A percentile compares a stretch with the other conserved stretches of the same genome.
phyloP scores from a whole-genome alignment of 2,329 filamentous ascomycete species.

The Eurotiales sp. region DNA sequence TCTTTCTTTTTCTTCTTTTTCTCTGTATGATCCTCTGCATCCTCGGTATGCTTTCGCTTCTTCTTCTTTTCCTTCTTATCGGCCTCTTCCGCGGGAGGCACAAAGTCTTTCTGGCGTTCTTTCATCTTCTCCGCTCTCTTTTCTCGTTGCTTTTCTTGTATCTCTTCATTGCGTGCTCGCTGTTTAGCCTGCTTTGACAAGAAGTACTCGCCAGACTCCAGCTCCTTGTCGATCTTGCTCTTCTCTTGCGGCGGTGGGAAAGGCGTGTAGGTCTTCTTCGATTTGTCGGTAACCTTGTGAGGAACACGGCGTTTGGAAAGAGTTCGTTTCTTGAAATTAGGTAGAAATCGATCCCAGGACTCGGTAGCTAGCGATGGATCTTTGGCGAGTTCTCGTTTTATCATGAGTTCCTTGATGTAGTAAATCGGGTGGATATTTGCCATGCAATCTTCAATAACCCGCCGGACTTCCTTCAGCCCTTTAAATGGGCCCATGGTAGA shows the following conservation, averaged over 20 bases:
- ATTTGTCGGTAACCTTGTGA: constrained; percentile 84
- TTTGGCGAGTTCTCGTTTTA: constrained; percentile 86
- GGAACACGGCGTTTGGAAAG: constrained; percentile 80
- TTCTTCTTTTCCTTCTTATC: constrained; percentile 50
- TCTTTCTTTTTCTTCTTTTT: constrained; percentile 53
- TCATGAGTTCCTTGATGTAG: constrained; percentile 94
- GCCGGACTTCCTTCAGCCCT: constrained; percentile 84
- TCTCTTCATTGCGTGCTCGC: constrained; percentile 70
- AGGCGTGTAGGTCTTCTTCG: constrained; percentile 90
- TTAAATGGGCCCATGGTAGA: constrained; percentile 88
- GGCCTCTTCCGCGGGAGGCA: constrained; percentile 76
- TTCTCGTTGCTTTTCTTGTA: constrained; percentile 77
- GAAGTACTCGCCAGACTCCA: constrained; percentile 97
- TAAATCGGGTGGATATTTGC: constrained; percentile 85
- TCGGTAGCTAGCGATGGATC: constrained; percentile 81
- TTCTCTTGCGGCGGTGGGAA: constrained; percentile 97
- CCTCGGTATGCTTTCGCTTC: constrained; percentile 36
- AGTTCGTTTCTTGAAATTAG: constrained; percentile 93
- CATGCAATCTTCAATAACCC: constrained; percentile 94
- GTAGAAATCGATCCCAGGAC: constrained; percentile 93
- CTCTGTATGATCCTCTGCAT: constrained; percentile 53
- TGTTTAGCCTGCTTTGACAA: constrained; percentile 90
- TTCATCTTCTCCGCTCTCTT: constrained; percentile 86
- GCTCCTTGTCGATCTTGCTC: constrained; percentile 98
- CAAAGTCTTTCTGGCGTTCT: constrained; percentile 79